A percentile compares a stretch with the other conserved stretches of the same genome.
These are phyloP conservation scores for Phoma sp. DNA, from an alignment of 2,329 filamentous ascomycete species.

Conservation along the genomic window DNA sequence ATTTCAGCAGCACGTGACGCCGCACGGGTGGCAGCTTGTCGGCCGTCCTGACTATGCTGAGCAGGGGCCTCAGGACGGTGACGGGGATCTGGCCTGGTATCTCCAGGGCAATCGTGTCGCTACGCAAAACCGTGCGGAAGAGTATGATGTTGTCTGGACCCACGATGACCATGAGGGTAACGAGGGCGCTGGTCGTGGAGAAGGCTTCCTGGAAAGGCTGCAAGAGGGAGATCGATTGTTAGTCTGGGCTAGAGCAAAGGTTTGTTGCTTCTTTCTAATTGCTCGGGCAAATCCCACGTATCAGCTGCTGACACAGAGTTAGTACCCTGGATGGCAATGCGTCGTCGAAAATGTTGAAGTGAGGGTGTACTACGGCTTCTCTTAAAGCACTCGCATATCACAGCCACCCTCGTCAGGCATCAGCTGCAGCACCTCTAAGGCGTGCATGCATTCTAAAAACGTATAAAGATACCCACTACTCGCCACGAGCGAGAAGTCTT, in stretches of 20 bases:
- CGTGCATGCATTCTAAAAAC: too few relatives aligned
- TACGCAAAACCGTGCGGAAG: neutral
- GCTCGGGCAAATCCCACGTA: too few relatives aligned
- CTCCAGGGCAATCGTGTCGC: slow-evolving; percentile 43
- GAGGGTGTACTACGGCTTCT: slow-evolving; percentile 33
- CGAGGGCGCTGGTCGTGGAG: slow-evolving; percentile 35
- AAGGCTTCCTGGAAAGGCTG: slow-evolving; percentile 37
- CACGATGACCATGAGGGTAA: slow-evolving; percentile 21
- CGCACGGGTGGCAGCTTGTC: slow-evolving; percentile 27
- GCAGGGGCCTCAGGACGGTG: slow-evolving; percentile 33
- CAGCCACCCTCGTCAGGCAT: too few relatives aligned
- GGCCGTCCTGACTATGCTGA: slow-evolving; percentile 23
- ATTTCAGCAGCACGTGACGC: slow-evolving; percentile 4
- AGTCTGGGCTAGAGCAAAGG: slow-evolving; percentile 45
- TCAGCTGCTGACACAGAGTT: slow-evolving; percentile 5
- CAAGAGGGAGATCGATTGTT: slow-evolving; percentile 36
- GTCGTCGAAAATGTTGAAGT: slow-evolving; percentile 30
- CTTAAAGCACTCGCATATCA: neutral
- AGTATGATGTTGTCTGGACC: slow-evolving; percentile 34
- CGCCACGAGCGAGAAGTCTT: too few relatives aligned
- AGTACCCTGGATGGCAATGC: slow-evolving; percentile 43
- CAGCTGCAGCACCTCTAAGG: too few relatives aligned
- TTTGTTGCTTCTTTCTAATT: neutral
- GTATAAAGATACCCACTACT: too few relatives aligned
- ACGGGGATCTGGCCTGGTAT: slow-evolving; percentile 40